phyloP scores from a whole-genome alignment of 176 grass and related monocot species.

The Juncus inflexus region DNA sequence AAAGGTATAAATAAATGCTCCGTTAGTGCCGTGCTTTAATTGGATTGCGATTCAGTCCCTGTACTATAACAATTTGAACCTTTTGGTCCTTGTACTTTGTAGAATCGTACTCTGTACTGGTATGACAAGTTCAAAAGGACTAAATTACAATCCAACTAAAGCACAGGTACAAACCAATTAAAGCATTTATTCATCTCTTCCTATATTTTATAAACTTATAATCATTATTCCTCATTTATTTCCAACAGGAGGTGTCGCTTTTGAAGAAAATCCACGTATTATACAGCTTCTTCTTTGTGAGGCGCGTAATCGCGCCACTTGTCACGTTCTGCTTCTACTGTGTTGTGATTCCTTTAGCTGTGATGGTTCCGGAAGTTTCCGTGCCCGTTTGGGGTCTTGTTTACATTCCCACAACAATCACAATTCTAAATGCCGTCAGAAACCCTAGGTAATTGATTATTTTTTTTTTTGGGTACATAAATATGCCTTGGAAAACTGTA shows the following conservation, averaged over 20 bases:
- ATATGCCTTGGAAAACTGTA: no score
- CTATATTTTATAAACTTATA: no score
- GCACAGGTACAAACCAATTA: no score
- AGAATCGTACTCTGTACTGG: no score
- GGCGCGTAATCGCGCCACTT: slow-evolving; percentile 48
- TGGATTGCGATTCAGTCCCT: neutral
- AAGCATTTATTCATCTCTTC: no score
- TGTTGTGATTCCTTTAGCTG: slow-evolving; percentile 51
- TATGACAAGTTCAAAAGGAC: no score
- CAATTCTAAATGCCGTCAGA: slow-evolving; percentile 63
- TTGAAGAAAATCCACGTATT: slow-evolving; percentile 70
- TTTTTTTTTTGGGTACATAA: neutral
- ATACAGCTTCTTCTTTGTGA: slow-evolving; percentile 77
- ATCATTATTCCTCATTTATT: neutral
- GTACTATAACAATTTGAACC: neutral
- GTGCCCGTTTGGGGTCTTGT: slow-evolving; percentile 66
- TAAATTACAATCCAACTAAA: no score
- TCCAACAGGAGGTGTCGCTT: slow-evolving; percentile 48
- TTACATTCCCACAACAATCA: slow-evolving; percentile 67
- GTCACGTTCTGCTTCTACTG: slow-evolving; percentile 78
- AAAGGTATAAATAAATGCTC: neutral
- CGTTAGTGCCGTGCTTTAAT: neutral
- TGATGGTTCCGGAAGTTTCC: slow-evolving; percentile 51
- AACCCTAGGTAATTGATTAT: slow-evolving; percentile 42
- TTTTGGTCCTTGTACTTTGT: no score